These are phyloP conservation scores for Cenchrus fungigraminus DNA, from an alignment of 176 grass and related monocot genomes.

Conservation along the genomic window DNA sequence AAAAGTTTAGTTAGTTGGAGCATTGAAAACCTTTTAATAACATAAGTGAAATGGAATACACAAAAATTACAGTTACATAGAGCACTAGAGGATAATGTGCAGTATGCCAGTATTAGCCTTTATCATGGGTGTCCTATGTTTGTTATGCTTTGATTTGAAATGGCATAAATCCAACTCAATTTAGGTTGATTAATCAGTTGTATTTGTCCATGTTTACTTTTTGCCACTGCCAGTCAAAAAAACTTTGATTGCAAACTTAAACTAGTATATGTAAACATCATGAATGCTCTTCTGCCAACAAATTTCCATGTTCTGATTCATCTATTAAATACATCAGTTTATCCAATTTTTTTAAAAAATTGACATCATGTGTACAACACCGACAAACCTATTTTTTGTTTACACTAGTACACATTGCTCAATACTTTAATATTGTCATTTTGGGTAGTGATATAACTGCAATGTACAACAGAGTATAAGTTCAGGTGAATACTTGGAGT, in stretches of 20 bases:
- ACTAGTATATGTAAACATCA: constrained; percentile 1
- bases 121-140: neutral
- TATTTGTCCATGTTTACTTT: constrained; percentile 3
- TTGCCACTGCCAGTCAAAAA: neutral
- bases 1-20: constrained; percentile 37
- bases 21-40: constrained; percentile 11
- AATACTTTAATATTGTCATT: constrained; percentile 22
- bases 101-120: neutral
- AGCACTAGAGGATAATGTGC: constrained; percentile 9
- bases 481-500: constrained; percentile 59
- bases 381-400: neutral
- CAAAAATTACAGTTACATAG: neutral
- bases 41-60: neutral
- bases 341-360: neutral
- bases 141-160: constrained; percentile 1
- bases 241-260: neutral
- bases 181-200: neutral
- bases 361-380: neutral
- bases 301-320: constrained; percentile 18
- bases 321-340: neutral
- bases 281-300: neutral
- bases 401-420: neutral
- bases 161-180: constrained; percentile 8
- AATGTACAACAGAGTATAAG: constrained; percentile 1
- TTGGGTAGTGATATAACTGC: neutral